These are phyloP conservation scores for Mrakia hoshinonis DNA, from an alignment of 768 basidiomycete genomes.

Conservation along the genomic window DNA sequence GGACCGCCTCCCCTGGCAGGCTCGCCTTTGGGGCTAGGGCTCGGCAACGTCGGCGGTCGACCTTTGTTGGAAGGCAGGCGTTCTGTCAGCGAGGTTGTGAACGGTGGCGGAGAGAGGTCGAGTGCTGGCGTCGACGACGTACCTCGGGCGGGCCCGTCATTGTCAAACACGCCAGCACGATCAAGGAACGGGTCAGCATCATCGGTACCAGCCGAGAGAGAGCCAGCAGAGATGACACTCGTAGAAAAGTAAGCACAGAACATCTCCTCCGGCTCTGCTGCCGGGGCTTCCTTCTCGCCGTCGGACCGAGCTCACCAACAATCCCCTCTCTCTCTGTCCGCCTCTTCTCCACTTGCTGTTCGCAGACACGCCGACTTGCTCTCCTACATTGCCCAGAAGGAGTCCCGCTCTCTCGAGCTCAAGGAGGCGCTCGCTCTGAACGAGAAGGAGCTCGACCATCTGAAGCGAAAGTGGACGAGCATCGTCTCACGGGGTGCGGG, in stretches of 20 bases:
- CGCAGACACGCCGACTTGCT: constrained; percentile 25
- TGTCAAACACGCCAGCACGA: background rate
- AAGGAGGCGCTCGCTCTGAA: constrained; percentile 17
- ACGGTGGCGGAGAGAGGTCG: background rate
- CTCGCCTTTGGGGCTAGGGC: background rate
- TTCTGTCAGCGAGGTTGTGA: background rate
- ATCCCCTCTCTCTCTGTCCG: background rate
- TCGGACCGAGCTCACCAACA: background rate
- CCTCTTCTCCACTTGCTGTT: too few relatives aligned
- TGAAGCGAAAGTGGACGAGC: constrained; percentile 23
- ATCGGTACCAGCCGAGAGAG: background rate
- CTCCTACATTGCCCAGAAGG: constrained; percentile 25
- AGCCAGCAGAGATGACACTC: constrained; percentile 2
- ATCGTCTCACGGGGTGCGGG: constrained; percentile 3
- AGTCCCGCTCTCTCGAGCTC: constrained; percentile 17
- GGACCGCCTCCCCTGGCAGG: background rate
- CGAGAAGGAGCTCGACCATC: constrained; percentile 14
- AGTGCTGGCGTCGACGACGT: background rate
- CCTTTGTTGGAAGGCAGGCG: background rate
- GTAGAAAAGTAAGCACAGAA: constrained; percentile 12
- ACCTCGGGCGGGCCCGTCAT: background rate
- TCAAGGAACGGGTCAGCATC: background rate
- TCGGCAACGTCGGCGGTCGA: background rate
- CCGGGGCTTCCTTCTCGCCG: background rate
- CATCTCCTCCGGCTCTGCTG: too few relatives aligned